A percentile compares a stretch with the other conserved stretches of the same genome.
These are phyloP conservation scores for Leccinum rimulosum DNA, from an alignment of 768 basidiomycete species.

Conservation along the genomic window DNA sequence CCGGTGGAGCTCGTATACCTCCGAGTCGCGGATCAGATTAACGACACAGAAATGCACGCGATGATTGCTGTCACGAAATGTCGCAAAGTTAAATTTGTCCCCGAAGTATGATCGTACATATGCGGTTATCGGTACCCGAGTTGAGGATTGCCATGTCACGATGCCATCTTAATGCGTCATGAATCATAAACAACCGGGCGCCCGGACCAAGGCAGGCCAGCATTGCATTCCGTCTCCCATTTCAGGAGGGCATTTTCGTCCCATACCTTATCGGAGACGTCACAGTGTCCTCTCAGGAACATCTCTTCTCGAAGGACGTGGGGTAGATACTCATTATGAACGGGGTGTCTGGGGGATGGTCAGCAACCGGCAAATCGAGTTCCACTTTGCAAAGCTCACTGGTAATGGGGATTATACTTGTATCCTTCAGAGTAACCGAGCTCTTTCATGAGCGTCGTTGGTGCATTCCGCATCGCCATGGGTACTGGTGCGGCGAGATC, in stretches of 20 bases:
- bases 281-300: conserved; percentile 45
- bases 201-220: conserved; percentile 48
- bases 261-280: conserved; percentile 50
- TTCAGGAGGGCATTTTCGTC: conserved; percentile 53
- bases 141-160: neutral
- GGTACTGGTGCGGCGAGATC: conserved; percentile 63
- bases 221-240: conserved; percentile 57
- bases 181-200: conserved; percentile 16
- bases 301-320: conserved; percentile 39
- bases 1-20: neutral
- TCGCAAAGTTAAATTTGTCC: neutral
- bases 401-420: conserved; percentile 58
- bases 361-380: neutral
- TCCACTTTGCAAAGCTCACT: conserved; percentile 32
- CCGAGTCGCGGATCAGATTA: neutral
- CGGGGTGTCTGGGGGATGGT: conserved; percentile 51
- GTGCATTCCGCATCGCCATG: conserved; percentile 72
- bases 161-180: neutral
- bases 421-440: conserved; percentile 68
- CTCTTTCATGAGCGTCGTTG: conserved; percentile 66
- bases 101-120: no score
- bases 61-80: neutral
- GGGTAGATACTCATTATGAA: conserved; percentile 63
- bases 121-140: neutral
- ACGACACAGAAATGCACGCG: neutral